phyloP scores from a whole-genome alignment of 345 rosid species.

The Rubroshorea leprosula region DNA sequence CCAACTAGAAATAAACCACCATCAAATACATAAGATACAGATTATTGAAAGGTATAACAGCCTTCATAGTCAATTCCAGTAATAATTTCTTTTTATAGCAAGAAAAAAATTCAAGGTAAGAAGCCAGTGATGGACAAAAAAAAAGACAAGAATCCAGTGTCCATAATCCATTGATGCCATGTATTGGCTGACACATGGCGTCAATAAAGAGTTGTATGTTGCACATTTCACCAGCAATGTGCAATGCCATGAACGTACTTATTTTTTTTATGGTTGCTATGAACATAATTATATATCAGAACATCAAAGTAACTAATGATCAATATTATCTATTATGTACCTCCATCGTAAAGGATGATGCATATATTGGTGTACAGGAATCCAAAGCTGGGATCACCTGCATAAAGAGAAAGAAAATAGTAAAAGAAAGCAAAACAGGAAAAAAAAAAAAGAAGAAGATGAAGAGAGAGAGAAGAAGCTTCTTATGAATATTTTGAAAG shows the following conservation, averaged over 20 bases:
- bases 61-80: neutral
- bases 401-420: slow-evolving; percentile 16
- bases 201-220: neutral
- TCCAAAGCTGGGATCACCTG: slow-evolving; percentile 98
- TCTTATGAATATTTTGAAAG: slow-evolving; percentile 1
- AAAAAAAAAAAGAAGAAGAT: neutral
- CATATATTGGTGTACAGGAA: slow-evolving; percentile 69
- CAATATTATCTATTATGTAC: slow-evolving; percentile 26
- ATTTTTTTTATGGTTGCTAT: too few species aligned
- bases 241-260: neutral
- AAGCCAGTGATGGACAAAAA: too few species aligned
- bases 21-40: neutral
- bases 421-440: neutral
- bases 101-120: neutral
- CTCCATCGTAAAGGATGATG: slow-evolving; percentile 99
- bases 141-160: neutral
- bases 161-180: neutral
- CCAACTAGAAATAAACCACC: neutral
- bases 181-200: too few species aligned
- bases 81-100: neutral
- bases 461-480: neutral
- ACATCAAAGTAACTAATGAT: neutral
- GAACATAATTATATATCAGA: too few species aligned
- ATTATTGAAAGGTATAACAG: neutral
- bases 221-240: neutral